These are phyloP conservation scores for Beauveria medogensis DNA, from an alignment of 2,329 filamentous ascomycete genomes.

Conservation along the genomic window DNA sequence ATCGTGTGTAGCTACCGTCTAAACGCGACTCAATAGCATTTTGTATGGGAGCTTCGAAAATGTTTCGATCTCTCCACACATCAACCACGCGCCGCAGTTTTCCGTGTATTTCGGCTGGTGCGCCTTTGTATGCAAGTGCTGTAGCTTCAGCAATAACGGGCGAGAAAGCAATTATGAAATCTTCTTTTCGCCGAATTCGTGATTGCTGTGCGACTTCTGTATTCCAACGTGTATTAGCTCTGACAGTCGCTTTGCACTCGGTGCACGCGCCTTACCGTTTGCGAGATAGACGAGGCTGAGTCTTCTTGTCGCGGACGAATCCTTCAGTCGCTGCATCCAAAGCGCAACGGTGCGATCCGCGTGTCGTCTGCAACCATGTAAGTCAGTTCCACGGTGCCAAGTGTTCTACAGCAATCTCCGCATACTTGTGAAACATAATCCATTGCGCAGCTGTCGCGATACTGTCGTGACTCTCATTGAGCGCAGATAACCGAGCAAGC, in stretches of 20 bases:
- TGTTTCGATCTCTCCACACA: constrained; percentile 80
- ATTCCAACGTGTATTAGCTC: constrained; percentile 5
- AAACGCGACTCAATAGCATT: constrained; percentile 71
- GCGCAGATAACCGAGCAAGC: constrained; percentile 83
- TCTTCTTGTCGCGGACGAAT: constrained; percentile 76
- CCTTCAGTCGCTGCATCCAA: constrained; percentile 84
- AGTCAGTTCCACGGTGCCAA: constrained; percentile 10
- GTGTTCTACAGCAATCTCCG: constrained; percentile 12
- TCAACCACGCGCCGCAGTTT: constrained; percentile 87
- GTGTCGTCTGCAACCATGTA: constrained; percentile 56
- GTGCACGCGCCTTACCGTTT: constrained; percentile 56
- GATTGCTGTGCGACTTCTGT: constrained; percentile 93
- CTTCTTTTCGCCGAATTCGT: constrained; percentile 82
- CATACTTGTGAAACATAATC: constrained; percentile 97
- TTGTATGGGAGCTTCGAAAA: constrained; percentile 77
- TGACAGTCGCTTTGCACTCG: background rate
- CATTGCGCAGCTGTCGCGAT: constrained; percentile 96
- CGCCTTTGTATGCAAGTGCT: constrained; percentile 81
- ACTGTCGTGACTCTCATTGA: constrained; percentile 96
- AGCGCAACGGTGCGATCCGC: constrained; percentile 86
- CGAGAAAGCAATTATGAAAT: constrained; percentile 87
- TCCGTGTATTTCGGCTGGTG: constrained; percentile 74
- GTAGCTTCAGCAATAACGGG: constrained; percentile 90
- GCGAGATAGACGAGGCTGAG: constrained; percentile 90
- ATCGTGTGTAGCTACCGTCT: constrained; percentile 51